Base-by-base conservation (phyloP, 371 early-diverging fungal species). In the Circinella umbellata region DNA sequence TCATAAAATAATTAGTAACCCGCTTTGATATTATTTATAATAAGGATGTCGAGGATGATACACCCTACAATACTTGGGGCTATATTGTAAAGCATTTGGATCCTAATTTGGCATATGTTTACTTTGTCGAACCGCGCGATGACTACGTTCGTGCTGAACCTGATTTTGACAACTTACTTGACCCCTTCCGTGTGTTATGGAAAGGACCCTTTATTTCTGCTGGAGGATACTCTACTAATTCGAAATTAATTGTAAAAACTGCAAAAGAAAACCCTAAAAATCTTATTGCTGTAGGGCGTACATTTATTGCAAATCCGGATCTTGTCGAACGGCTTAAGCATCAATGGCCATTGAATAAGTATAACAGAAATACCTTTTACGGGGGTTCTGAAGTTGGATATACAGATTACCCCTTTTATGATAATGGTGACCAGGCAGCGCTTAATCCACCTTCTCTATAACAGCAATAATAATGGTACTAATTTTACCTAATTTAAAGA, bases 221-320 rank as follows among this genome's bases (percentile, higher is more conserved):
- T 17, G 75, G 73, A 60, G 73, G 76, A n/a, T 76, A 70, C 53
- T 71, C 79, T 8, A 68, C 64, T 3, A 34, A 70, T n/a, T 37
- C 63, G 18, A 37, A 72, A 6, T 34, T 46, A 6, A 75, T 75
- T 15, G 49, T 48, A 18, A 63, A 72, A 11, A 39, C 61, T 53
- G 71, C 75, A 39, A 73, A 78, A 34, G 51, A 69, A 18, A 65
- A 69, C 0, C 76, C 69, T 8, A 42, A 11, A 42, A 69, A 78
- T 60, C 60, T 75, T 18, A 64, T 76, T 38, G 81, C 76, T 4
- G 69, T 78, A 47, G 78, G 78, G 13, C 74, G 81, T 36, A 42
- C 72, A 13, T 80, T 73, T 20, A 75, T 80, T 59, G 71, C 81
- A 55, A 81, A 81, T 15, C 81, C 77, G 27, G 81, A 81, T 67